Evolutionary conservation across 2,329 filamentous ascomycete genomes (phyloP).

Genomic region (Stagonosporopsis chrysanthemi): DNA sequence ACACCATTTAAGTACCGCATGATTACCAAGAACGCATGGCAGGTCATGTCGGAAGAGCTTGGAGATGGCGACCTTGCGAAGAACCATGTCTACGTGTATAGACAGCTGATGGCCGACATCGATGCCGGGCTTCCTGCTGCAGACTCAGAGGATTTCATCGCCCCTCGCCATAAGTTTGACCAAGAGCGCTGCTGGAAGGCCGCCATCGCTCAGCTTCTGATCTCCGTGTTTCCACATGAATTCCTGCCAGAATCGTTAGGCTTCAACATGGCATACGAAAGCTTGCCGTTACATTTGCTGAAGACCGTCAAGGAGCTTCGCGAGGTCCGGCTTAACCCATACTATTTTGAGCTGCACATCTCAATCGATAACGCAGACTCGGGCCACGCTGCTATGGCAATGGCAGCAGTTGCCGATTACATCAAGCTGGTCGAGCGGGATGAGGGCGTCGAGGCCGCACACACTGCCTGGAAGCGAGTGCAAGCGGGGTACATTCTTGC

Average conservation of each 20-base stretch:
- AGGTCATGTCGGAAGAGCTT: slow-evolving; percentile 59
- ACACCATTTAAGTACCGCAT: slow-evolving; percentile 53
- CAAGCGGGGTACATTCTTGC: slow-evolving; percentile 55
- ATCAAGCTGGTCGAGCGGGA: slow-evolving; percentile 40
- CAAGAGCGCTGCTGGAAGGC: slow-evolving; percentile 52
- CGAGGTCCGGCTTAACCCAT: slow-evolving; percentile 54
- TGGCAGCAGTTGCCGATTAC: slow-evolving; percentile 49
- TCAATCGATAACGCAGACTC: slow-evolving; percentile 60
- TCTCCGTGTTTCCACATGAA: slow-evolving; percentile 59
- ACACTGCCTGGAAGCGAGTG: slow-evolving; percentile 52
- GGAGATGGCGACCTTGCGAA: slow-evolving; percentile 58
- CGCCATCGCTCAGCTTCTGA: slow-evolving; percentile 55
- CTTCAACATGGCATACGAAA: slow-evolving; percentile 61
- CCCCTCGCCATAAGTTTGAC: slow-evolving; percentile 33
- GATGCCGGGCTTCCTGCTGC: slow-evolving; percentile 43
- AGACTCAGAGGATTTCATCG: slow-evolving; percentile 40
- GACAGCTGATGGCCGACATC: slow-evolving; percentile 44
- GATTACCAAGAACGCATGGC: slow-evolving; percentile 57
- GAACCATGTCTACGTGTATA: slow-evolving; percentile 55
- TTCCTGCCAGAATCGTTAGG: slow-evolving; percentile 61
- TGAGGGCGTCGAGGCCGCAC: slow-evolving; percentile 40
- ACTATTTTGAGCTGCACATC: slow-evolving; percentile 61
- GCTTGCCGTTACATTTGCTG: slow-evolving; percentile 51
- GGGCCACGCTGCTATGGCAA: slow-evolving; percentile 59
- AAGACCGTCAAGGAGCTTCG: slow-evolving; percentile 54